Evolutionary conservation across 1,284 basidiomycete genomes (phyloP).

Genomic region (Cutaneotrichosporon sp.): DNA sequence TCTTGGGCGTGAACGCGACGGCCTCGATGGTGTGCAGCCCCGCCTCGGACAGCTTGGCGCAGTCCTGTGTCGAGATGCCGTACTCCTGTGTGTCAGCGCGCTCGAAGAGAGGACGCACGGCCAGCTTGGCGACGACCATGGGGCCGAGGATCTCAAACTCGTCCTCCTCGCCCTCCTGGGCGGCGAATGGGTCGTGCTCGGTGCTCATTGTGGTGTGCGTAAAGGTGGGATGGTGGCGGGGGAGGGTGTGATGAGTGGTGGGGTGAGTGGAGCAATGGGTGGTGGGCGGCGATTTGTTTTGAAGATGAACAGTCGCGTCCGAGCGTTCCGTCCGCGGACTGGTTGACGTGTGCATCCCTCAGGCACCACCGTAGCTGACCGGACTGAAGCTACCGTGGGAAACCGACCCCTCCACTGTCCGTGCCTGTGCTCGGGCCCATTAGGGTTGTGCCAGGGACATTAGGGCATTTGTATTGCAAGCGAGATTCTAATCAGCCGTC

Average conservation of each 20-base stretch:
- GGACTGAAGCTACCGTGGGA: background rate
- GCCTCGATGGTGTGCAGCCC: conserved; percentile 94
- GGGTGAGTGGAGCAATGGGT: no score
- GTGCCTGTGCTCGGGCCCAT: background rate
- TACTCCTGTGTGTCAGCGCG: conserved; percentile 48
- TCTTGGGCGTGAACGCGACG: conserved; percentile 97
- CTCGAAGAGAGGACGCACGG: conserved; percentile 49
- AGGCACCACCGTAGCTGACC: background rate
- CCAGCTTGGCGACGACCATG: conserved; percentile 76
- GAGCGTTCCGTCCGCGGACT: background rate
- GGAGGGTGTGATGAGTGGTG: background rate
- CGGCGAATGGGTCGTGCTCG: conserved; percentile 45
- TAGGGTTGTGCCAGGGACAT: background rate
- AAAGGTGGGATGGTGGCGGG: background rate
- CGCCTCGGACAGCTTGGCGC: conserved; percentile 93
- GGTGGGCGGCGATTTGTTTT: conserved; percentile 6
- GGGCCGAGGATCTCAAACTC: conserved; percentile 68
- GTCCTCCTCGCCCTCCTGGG: conserved; percentile 58
- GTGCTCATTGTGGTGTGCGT: conserved; percentile 19
- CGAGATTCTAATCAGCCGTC: background rate
- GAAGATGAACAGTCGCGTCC: conserved; percentile 13
- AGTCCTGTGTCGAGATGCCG: conserved; percentile 86
- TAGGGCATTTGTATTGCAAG: background rate
- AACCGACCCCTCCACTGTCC: background rate
- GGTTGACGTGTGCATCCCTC: conserved; percentile 9